Base-by-base conservation (phyloP, 2,329 filamentous ascomycete genomes). In the Mycosphaerella sp. region DNA sequence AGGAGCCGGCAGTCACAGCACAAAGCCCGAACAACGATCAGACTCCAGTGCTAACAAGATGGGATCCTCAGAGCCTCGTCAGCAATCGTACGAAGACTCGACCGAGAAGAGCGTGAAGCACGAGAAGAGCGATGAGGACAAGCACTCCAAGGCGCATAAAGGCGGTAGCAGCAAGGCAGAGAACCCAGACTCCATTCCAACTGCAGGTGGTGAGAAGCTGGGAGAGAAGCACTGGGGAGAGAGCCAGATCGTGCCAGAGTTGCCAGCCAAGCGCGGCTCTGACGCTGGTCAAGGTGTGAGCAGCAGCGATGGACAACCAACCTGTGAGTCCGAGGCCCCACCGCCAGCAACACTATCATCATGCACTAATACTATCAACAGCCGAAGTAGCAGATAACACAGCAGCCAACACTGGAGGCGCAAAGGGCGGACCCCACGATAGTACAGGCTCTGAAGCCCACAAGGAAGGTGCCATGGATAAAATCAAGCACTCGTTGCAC, bases 151-250 rank as follows among this genome's bases (percentile, higher is more conserved):
- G 55, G 49, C 54, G 43, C 48, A 45, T 14, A 51, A 53, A 26
- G 50, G 51, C 36, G 38, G 49, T 31, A 58, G 59, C 17, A 42
- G 41, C 34, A 51, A 51, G 29, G 46, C 55, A 23, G 63, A 66
- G 54, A 69, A 69, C 59, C 43, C 42, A 4, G 54, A 57, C 39
- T 57, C 66, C 43, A 69, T 69, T 47, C 67, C 67, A 5, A 65
- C 62, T 9, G 67, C 67, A 29, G 67, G 67, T 11, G 67, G 66
- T 29, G 57, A 67, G 55, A 59, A 57, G 42, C 51, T 69, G 2
- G 67, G 67, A 40, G 56, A 63, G 53, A 64, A 66, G 58, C 65
- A 68, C 56, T 68, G 66, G 67, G 67, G 67, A 45, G 66, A 69
- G 64, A 69, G 67, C 61, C 56, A 66, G 48, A 62, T 65, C 12